A percentile compares a stretch with the other conserved stretches of the same genome.
Conservation (phyloP, 169 alveolate genomes). For the Plasmodium yoelii region DNA sequence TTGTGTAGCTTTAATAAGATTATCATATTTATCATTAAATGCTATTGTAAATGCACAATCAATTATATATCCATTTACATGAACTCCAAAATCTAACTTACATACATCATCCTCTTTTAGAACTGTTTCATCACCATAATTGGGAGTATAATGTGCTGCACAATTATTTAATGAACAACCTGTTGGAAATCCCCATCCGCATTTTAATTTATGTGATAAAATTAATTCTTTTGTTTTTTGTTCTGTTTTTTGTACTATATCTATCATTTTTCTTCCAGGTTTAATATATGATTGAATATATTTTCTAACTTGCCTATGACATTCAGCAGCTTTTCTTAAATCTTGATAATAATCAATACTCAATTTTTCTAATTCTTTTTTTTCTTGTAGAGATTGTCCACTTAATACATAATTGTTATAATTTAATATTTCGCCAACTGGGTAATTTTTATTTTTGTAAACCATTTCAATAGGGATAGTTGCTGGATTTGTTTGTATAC, state of each 20-base stretch:
- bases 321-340: constrained; percentile 98
- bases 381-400: constrained; percentile 88
- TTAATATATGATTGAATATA: constrained; percentile 95
- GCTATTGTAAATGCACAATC: constrained; percentile 99
- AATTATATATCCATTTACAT: constrained; percentile 98
- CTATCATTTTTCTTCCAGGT: constrained; percentile 95
- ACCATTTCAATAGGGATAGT: constrained; percentile 84
- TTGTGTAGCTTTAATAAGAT: constrained; percentile 94
- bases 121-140: constrained; percentile 91
- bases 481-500: constrained; percentile 86
- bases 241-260: constrained; percentile 96
- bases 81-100: constrained; percentile 99
- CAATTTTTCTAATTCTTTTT: constrained; percentile 92
- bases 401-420: constrained; percentile 46
- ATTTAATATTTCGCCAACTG: constrained; percentile 76
- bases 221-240: constrained; percentile 95
- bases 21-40: constrained; percentile 90
- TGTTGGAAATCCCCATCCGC: constrained; percentile 99
- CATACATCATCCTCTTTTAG: constrained; percentile 91
- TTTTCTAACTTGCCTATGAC: constrained; percentile 98
- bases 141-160: constrained; percentile 99
- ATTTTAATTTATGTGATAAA: constrained; percentile 95
- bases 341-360: constrained; percentile 90
- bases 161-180: constrained; percentile 97
- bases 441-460: constrained; percentile 76